Evolutionary conservation across 2,329 filamentous ascomycete species (phyloP).

Genomic region (Alternaria sp.): DNA sequence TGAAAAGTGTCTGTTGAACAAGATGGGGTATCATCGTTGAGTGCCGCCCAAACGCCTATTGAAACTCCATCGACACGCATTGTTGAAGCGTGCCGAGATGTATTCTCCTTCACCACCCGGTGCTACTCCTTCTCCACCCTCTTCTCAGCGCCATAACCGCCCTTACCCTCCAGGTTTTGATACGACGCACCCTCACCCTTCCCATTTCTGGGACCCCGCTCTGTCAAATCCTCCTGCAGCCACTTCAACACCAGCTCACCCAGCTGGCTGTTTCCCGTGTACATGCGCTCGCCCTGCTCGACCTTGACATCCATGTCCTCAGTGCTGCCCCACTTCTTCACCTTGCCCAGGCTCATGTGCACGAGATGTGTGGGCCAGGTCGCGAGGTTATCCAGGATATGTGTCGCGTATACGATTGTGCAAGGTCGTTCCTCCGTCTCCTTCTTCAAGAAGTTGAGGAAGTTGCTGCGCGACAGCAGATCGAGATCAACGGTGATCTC

Average conservation of each 20-base stretch:
- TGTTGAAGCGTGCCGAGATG: conserved; percentile 35
- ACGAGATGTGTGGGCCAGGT: conserved; percentile 95
- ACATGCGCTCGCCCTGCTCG: conserved; percentile 42
- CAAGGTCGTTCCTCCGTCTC: conserved; percentile 85
- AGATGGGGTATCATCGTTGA: conserved; percentile 49
- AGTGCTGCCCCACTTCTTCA: conserved; percentile 84
- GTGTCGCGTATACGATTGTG: conserved; percentile 96
- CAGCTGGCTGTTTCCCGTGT: conserved; percentile 77
- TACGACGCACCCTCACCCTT: conserved; percentile 71
- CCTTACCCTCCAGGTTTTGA: conserved; percentile 62
- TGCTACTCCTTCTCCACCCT: conserved; percentile 15
- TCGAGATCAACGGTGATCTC: conserved; percentile 98
- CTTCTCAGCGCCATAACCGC: conserved; percentile 69
- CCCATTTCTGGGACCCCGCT: conserved; percentile 76
- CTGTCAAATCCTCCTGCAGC: conserved; percentile 79
- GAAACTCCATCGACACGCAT: conserved; percentile 18
- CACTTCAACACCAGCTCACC: conserved; percentile 88
- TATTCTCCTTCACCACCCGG: not conserved
- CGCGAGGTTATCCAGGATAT: conserved; percentile 94
- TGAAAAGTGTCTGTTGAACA: not conserved
- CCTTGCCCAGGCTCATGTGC: conserved; percentile 88
- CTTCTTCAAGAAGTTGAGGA: conserved; percentile 81
- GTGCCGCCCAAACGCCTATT: conserved; percentile 33
- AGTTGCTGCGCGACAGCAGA: conserved; percentile 81
- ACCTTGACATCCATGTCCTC: conserved; percentile 63